A percentile compares a stretch with the other conserved stretches of the same genome.
Conservation (phyloP, 106 monocot species). For the Platanthera guangdongensis region DNA sequence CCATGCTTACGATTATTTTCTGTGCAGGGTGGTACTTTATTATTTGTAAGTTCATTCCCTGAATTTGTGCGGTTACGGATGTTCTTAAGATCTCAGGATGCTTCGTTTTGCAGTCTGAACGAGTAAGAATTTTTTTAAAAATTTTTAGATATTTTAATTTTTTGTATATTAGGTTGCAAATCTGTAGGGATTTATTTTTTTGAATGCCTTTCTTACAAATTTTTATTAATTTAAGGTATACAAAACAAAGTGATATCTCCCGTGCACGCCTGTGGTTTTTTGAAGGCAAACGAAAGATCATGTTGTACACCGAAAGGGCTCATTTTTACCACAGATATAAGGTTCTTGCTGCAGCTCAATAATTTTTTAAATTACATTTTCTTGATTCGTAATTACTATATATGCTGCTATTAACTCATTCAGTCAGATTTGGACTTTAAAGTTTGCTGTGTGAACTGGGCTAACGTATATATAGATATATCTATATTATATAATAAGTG, state of each 20-base stretch:
- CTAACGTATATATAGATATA: background rate
- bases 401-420: background rate
- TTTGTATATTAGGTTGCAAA: background rate
- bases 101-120: conserved; percentile 88
- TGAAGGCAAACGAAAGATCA: conserved; percentile 76
- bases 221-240: conserved; percentile 37
- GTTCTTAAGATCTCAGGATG: conserved; percentile 80
- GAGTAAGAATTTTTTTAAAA: conserved; percentile 60
- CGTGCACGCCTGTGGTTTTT: conserved; percentile 96
- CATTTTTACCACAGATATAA: conserved; percentile 98
- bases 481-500: too few relatives aligned
- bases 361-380: background rate
- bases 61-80: conserved; percentile 81
- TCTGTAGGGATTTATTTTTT: background rate
- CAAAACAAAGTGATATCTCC: conserved; percentile 84
- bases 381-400: background rate
- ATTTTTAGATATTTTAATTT: background rate
- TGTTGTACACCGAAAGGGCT: conserved; percentile 94
- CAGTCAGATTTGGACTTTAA: background rate
- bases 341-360: conserved; percentile 25
- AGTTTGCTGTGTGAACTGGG: background rate
- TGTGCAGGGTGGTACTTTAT: conserved; percentile 76
- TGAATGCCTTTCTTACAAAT: background rate
- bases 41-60: conserved; percentile 88
- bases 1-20: conserved; percentile 6